Evolutionary conservation across 495 filamentous ascomycete genomes (phyloP).

Genomic region (Penicillium ochrochloron): DNA sequence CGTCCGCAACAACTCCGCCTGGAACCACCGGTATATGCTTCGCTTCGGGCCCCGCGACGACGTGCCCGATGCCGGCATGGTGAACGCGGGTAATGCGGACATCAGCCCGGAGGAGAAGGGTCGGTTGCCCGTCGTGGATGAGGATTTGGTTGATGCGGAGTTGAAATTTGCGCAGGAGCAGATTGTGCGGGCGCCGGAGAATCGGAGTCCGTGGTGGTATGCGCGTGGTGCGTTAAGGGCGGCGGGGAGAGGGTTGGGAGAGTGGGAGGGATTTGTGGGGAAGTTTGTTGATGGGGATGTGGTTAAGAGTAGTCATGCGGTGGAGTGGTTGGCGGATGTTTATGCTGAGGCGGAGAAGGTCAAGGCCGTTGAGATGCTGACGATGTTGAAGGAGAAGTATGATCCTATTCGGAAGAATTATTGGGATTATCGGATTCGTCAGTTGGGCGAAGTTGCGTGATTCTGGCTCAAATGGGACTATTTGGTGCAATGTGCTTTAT

Average conservation of each 20-base stretch:
- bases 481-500: constrained; percentile 1
- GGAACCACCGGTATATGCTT: constrained; percentile 94
- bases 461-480: constrained; percentile 4
- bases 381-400: constrained; percentile 78
- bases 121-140: constrained; percentile 52
- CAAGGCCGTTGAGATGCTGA: constrained; percentile 60
- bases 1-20: constrained; percentile 93
- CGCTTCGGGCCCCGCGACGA: constrained; percentile 67
- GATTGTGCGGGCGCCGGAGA: constrained; percentile 83
- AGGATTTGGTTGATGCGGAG: constrained; percentile 73
- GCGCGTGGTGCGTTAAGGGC: constrained; percentile 75
- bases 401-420: constrained; percentile 91
- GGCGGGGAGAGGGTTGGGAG: constrained; percentile 57
- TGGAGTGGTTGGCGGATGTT: constrained; percentile 87
- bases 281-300: constrained; percentile 63
- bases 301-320: constrained; percentile 78
- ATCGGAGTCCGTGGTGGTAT: constrained; percentile 93
- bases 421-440: constrained; percentile 77
- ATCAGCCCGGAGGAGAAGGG: constrained; percentile 50
- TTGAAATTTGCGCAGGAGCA: constrained; percentile 70
- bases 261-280: constrained; percentile 65
- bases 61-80: constrained; percentile 48
- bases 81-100: constrained; percentile 38
- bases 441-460: constrained; percentile 36
- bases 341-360: constrained; percentile 61